phyloP scores from a whole-genome alignment of 129 eudicot species.

The Artemisia tridentata region DNA sequence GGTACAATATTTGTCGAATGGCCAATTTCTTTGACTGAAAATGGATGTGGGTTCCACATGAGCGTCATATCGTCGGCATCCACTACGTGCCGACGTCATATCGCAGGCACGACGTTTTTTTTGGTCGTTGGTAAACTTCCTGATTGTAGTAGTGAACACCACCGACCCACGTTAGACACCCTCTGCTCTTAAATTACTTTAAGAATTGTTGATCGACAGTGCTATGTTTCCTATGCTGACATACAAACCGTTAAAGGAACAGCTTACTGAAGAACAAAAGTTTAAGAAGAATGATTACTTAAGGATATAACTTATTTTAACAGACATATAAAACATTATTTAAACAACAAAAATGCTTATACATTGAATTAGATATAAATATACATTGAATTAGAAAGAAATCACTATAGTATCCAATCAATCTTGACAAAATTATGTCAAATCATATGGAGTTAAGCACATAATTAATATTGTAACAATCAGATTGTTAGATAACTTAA shows the following conservation, averaged over 20 bases:
- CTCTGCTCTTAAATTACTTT: too few species aligned
- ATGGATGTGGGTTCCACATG: too few species aligned
- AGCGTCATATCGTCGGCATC: too few species aligned
- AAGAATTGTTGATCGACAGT: too few species aligned
- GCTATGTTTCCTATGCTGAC: too few species aligned
- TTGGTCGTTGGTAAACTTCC: too few species aligned
- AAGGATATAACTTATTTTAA: background rate
- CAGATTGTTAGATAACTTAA: conserved; percentile 18
- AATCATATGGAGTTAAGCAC: conserved; percentile 15
- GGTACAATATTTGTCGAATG: too few species aligned
- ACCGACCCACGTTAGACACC: too few species aligned
- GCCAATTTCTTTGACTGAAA: too few species aligned
- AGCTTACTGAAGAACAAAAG: background rate
- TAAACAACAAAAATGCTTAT: conserved; percentile 19
- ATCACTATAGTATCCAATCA: conserved; percentile 14
- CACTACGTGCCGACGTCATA: too few species aligned
- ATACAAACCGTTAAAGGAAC: background rate
- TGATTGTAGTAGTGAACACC: too few species aligned
- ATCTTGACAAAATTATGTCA: conserved; percentile 22
- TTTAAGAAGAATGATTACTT: background rate
- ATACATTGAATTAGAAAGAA: conserved; percentile 25
- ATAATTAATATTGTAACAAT: background rate
- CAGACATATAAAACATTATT: background rate
- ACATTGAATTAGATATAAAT: conserved; percentile 6
- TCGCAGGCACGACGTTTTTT: too few species aligned